Conservation (phyloP, 257 asterid species). For the Scutellaria baicalensis region DNA sequence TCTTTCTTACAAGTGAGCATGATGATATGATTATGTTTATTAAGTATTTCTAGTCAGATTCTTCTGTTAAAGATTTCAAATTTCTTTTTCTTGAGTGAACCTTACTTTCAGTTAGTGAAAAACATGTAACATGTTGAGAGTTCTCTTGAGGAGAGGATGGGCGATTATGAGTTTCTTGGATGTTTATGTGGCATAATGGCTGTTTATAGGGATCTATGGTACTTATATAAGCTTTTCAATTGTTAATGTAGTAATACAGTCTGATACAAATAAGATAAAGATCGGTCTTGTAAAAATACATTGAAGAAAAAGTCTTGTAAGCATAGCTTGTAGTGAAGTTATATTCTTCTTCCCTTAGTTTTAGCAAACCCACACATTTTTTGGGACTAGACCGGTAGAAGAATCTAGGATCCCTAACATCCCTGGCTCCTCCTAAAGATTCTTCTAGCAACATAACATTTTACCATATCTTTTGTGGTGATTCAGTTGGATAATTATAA, state of each 20-base stretch:
- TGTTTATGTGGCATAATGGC: background rate
- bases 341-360: background rate
- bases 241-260: background rate
- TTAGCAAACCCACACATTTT: too few relatives aligned
- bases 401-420: too few relatives aligned
- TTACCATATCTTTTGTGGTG: background rate
- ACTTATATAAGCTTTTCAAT: background rate
- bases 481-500: background rate
- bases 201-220: background rate
- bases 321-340: background rate
- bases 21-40: background rate
- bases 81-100: background rate
- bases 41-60: background rate
- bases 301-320: background rate
- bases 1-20: background rate
- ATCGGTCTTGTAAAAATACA: too few relatives aligned
- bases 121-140: background rate
- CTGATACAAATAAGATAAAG: too few relatives aligned
- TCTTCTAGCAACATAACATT: background rate
- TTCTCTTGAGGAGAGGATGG: background rate
- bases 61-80: background rate
- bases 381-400: too few relatives aligned
- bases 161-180: background rate
- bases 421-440: too few relatives aligned
- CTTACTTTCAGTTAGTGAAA: background rate